phyloP scores from a whole-genome alignment of 2,329 filamentous ascomycete genomes.

The Sporothrix euskadiensis region DNA sequence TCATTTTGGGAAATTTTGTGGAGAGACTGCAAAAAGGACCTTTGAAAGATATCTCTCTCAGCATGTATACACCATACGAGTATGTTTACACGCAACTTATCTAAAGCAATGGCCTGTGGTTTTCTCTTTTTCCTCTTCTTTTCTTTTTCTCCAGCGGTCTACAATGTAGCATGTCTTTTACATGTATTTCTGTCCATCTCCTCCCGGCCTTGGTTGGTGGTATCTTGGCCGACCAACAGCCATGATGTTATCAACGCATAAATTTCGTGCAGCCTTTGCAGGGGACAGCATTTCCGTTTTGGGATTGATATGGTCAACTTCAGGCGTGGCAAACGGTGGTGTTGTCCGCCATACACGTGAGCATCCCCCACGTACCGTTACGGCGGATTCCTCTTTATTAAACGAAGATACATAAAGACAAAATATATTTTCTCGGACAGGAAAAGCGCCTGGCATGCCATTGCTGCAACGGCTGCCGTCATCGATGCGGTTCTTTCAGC shows the following conservation, averaged over 20 bases:
- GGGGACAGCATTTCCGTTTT: not conserved
- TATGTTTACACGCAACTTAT: too few relatives aligned
- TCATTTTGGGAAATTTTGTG: not conserved
- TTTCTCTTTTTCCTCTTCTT: too few relatives aligned
- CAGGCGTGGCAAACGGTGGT: not conserved
- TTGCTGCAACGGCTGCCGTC: constrained; percentile 11
- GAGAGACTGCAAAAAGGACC: not conserved
- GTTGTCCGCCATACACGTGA: too few relatives aligned
- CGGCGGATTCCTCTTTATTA: not conserved
- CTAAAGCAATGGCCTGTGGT: too few relatives aligned
- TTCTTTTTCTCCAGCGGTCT: too few relatives aligned
- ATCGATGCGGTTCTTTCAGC: not conserved
- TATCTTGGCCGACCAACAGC: not conserved
- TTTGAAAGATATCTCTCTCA: too few relatives aligned
- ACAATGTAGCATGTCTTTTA: too few relatives aligned
- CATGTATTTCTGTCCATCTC: not conserved
- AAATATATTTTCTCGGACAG: not conserved
- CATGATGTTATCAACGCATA: constrained; percentile 22
- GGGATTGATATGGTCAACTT: not conserved
- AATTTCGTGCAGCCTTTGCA: constrained; percentile 8
- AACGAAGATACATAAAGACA: too few relatives aligned
- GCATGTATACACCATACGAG: too few relatives aligned
- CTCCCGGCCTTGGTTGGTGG: not conserved
- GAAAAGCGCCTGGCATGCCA: constrained; percentile 2
- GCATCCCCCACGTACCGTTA: not conserved